Evolutionary conservation across 2,329 filamentous ascomycete genomes (phyloP), one percentile per base, ranked within the genome.

Genomic region (Dichotomopilus funicola): DNA sequence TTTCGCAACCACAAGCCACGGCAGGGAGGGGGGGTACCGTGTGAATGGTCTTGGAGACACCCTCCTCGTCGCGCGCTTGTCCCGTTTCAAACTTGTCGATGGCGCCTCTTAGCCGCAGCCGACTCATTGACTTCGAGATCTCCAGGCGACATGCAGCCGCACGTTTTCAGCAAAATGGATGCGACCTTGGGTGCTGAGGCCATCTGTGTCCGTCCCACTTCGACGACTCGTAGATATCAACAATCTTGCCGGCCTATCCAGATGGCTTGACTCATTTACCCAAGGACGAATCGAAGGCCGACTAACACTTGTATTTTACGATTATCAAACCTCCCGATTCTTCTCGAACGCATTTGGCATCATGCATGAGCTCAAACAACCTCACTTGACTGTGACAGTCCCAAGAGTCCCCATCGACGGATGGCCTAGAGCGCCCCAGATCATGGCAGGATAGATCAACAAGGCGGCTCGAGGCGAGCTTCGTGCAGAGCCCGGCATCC

Each of bases 31-130:
- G 19, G 19, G 19, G 19, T 27, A 27, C 12, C 34, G 33, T 46
- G 9, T n/a, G 6, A 7, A 19, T 33, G 49, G 42, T 27, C 37
- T 36, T 11, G 31, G 34, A 31, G 12, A 53, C 45, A 35, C 49
- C 11, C 42, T 13, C 38, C 36, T 49, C 54, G 31, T 53, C 57
- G 59, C 63, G 64, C 64, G 63, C 64, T 64, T 64, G 61, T 60
- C 61, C 50, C 53, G 64, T 65, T 65, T 64, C 64, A 65, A 51
- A 60, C 63, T 61, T 38, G 52, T 51, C 48, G 61, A 52, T 41
- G 54, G 61, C 57, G 61, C 59, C 53, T 62, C 52, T 54, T 59
- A 57, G 59, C 58, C 59, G 59, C 57, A 62, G 52, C 49, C 49
- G 52, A 45, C 40, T 38, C 51, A 51, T 51, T 42, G 54, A 31